phyloP scores from a whole-genome alignment of 2,329 filamentous ascomycete genomes.

The Pseudocercospora pini-densiflorae region DNA sequence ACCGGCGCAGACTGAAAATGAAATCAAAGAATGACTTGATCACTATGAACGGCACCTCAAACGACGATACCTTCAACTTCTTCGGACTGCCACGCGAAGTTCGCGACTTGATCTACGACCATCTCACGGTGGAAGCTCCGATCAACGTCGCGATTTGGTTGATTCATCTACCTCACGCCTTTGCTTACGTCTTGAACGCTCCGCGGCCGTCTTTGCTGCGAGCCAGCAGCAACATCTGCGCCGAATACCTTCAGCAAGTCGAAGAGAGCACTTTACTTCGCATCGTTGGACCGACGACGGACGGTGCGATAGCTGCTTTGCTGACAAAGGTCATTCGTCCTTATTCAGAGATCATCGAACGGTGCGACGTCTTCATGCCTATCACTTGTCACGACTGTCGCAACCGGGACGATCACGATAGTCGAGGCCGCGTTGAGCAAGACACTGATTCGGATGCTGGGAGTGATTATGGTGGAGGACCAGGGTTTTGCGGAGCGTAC shows the following conservation, averaged over 20 bases:
- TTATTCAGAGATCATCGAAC: neutral
- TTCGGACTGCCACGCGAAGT: slow-evolving; percentile 4
- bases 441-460: slow-evolving; percentile 7
- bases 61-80: neutral
- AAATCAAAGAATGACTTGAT: neutral
- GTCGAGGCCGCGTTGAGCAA: neutral
- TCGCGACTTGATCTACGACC: slow-evolving; percentile 1
- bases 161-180: slow-evolving; percentile 2
- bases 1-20: neutral
- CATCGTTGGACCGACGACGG: slow-evolving; percentile 1
- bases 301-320: slow-evolving; percentile 8
- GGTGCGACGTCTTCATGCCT: slow-evolving; percentile 2
- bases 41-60: neutral
- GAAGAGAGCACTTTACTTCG: neutral
- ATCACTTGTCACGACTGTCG: slow-evolving; percentile 4
- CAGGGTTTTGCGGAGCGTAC: slow-evolving; percentile 3
- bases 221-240: neutral
- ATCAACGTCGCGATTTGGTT: neutral
- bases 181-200: slow-evolving; percentile 1
- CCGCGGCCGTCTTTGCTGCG: neutral
- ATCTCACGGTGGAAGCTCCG: neutral
- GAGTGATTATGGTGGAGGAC: neutral
- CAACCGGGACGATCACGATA: neutral
- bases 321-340: slow-evolving; percentile 4
- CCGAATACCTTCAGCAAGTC: slow-evolving; percentile 6